Evolutionary conservation across 495 filamentous ascomycete genomes (phyloP).

Genomic region (Diplogelasinospora grovesii): DNA sequence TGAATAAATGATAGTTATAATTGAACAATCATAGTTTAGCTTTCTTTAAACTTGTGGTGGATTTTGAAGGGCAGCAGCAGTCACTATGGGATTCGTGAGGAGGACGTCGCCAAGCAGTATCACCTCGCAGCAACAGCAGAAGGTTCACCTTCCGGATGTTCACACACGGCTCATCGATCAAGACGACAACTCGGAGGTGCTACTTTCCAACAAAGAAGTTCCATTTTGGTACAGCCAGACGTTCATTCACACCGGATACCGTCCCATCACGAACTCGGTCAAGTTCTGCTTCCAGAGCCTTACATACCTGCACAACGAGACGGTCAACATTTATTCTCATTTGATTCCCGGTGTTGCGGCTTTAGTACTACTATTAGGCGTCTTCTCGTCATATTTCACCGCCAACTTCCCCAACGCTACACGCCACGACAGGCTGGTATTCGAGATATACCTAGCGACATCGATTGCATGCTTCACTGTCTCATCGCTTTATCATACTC

Average conservation of each 20-base stretch:
- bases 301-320: conserved; percentile 44
- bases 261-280: conserved; percentile 60
- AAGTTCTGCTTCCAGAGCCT: conserved; percentile 55
- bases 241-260: conserved; percentile 66
- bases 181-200: too few species aligned
- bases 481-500: conserved; percentile 39
- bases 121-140: too few species aligned
- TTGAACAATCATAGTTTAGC: too few species aligned
- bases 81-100: too few species aligned
- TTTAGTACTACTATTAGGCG: conserved; percentile 16
- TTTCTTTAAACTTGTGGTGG: too few species aligned
- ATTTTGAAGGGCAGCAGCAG: too few species aligned
- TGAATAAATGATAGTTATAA: too few species aligned
- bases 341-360: conserved; percentile 30
- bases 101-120: too few species aligned
- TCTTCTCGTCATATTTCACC: conserved; percentile 25
- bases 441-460: conserved; percentile 35
- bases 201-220: conserved; percentile 56
- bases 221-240: conserved; percentile 67
- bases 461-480: conserved; percentile 34
- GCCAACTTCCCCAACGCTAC: conserved; percentile 24
- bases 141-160: too few species aligned
- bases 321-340: conserved; percentile 40
- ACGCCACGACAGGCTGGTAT: conserved; percentile 30
- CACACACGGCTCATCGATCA: too few species aligned